Evolutionary conservation across 768 basidiomycete genomes (phyloP), one percentile per base, ranked within the genome.

Genomic region (Boletus insuetus): DNA sequence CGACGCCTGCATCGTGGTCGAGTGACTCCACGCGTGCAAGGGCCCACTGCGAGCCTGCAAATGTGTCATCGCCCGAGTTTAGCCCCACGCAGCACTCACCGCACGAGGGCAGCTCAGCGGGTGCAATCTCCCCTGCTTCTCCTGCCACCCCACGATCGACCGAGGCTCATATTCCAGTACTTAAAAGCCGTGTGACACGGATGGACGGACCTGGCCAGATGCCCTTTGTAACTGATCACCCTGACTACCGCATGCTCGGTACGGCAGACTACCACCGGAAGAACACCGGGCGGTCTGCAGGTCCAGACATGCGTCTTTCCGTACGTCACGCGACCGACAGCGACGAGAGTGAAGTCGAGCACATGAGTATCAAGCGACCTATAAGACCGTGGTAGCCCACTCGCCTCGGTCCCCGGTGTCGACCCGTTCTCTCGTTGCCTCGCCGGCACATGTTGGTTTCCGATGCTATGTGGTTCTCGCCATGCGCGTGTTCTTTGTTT

Each of bases 91-190:
- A 48, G 55, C 72, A 43, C 75, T 78, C 63, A 61, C 69, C 56
- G 73, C 74, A 75, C 55, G 77, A 77, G 47, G 75, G 73, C 22
- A 72, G 74, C 59, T 82, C 82, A 2, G 77, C 74, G 1, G 78
- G 79, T 24, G 78, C 76, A 47, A 70, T 77, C 4, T 85, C 83
- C 12, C 82, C 83, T 6, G 71, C 80, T 24, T 65, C 60, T 12
- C 83, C 83, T 11, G 73, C 74, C 3, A 84, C 83, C 11, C 82
- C 83, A 38, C 79, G 74, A 48, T 83, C 81, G 17, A 68, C 70
- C 2, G 69, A 66, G 10, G 66, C 49, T 0, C 46, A 58, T 34
- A 13, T 53, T 31, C 9, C 59, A 22, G 58, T 60, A 19, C 56
- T 60, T 9, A 65, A 59, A 50, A 46, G 42, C 45, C 62, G 58